Percentiles rank a stretch among this genome's conserved stretches.
These are phyloP conservation scores for Eucalyptus tenuipes DNA, from an alignment of 345 rosid genomes.

Conservation along the genomic window DNA sequence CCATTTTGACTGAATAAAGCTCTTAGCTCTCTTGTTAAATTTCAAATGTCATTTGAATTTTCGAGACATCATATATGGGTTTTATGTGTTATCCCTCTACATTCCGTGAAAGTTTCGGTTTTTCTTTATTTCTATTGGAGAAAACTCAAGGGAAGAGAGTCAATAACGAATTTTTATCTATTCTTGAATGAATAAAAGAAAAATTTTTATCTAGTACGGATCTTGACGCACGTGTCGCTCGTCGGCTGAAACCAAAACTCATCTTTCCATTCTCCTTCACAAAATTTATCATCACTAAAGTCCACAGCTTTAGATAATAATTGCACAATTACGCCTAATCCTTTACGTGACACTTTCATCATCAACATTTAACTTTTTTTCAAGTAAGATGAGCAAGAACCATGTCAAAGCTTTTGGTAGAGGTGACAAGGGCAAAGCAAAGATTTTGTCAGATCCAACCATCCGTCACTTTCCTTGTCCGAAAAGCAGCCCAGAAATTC, in stretches of 20 bases:
- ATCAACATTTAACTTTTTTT: background rate
- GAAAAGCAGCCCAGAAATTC: background rate
- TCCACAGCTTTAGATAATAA: background rate
- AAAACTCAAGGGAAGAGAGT: fast-evolving
- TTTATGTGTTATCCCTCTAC: background rate
- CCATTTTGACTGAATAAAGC: background rate
- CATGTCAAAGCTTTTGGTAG: background rate
- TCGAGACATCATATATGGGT: fast-evolving
- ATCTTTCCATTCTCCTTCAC: background rate
- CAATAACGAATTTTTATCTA: background rate
- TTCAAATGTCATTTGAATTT: background rate
- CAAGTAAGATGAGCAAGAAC: background rate
- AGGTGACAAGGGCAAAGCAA: background rate
- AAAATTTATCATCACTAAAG: background rate
- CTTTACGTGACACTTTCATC: background rate
- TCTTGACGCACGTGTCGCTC: background rate
- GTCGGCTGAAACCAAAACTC: background rate
- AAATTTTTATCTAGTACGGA: background rate
- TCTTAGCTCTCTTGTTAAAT: background rate
- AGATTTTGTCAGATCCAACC: background rate
- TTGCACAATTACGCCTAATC: background rate
- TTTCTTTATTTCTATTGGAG: background rate
- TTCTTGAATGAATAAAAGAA: background rate
- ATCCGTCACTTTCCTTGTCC: background rate
- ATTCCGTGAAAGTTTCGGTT: background rate